Conservation (phyloP, 495 filamentous ascomycete species). For the Trichoderma parareesei region DNA sequence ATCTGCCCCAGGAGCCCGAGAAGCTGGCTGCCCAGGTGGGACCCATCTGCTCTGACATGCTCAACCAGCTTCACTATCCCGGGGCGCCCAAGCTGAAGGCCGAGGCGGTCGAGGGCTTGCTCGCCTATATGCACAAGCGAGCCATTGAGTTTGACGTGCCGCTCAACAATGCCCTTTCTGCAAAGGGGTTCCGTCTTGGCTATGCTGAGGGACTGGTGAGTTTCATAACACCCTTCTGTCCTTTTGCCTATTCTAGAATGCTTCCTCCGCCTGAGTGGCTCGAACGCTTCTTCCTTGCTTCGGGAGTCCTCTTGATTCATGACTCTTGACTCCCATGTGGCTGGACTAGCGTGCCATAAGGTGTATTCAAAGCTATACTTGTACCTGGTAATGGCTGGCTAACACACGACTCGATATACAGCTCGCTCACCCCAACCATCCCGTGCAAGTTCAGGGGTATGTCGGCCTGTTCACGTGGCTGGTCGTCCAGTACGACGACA, state of each 20-base stretch:
- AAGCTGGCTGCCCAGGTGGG: neutral
- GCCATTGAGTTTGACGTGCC: neutral
- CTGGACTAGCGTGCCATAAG: neutral
- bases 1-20: constrained; percentile 1
- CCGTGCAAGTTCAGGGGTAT: constrained; percentile 11
- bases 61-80: constrained; percentile 11
- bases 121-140: constrained; percentile 7
- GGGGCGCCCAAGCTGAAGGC: constrained; percentile 9
- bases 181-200: constrained; percentile 7
- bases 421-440: constrained; percentile 5
- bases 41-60: constrained; percentile 9
- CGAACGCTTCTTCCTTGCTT: too few species aligned
- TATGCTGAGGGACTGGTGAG: constrained; percentile 6
- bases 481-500: constrained; percentile 12
- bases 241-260: neutral
- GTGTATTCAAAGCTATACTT: neutral
- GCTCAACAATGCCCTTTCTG: neutral
- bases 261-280: too few species aligned
- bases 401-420: neutral
- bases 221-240: neutral
- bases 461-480: constrained; percentile 12
- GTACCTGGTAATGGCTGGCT: too few species aligned
- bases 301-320: too few species aligned
- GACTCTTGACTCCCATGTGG: too few species aligned
- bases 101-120: neutral